Evolutionary conservation across 2,329 filamentous ascomycete species (phyloP), one percentile per base, ranked within the genome.

Genomic region (Neopestalotiopsis clavispora): DNA sequence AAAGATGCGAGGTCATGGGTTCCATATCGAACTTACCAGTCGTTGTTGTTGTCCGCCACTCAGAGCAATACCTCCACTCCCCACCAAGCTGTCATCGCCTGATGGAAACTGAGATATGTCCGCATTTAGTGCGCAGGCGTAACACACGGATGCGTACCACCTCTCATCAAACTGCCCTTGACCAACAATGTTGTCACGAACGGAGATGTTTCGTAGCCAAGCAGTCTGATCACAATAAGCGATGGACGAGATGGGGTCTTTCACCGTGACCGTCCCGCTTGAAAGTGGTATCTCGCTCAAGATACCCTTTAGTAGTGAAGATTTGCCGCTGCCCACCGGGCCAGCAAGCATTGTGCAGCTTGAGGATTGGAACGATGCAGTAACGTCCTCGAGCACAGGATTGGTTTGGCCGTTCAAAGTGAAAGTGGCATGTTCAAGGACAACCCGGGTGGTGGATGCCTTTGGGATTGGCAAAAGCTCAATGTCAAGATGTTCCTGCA

Each of bases 261-360:
- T 58, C 4, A 65, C 34, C 28, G 38, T 40, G 49, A 49, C 17
- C 23, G 40, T 40, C 34, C 28, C 42, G 20, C 62, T 20, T 49
- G 20, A 49, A 2, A 76, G 71, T 0, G 79, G 78, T 3, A 78
- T 75, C 71, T 82, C 80, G 6, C 81, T 78, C 0, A 82, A 72
- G 0, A 85, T 72, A 0, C 78, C 78, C 63, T 80, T 82, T 69
- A 83, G 78, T 0, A 85, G 70, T 0, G 84, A 82, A 0, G 80
- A 83, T 70, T 86, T 86, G 0, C 84, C 84, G 1, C 80, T 81
- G 0, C 80, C 84, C 4, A 85, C 76, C 0, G 83, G 82, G 0
- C 84, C 83, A 9, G 83, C 74, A 0, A 85, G 71, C 4, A 85
- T 76, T 60, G 60, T 81, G 6, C 85, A 59, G 75, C 59, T 62